Evolutionary conservation across 2,329 filamentous ascomycete genomes (phyloP).

Genomic region (Colletotrichum graminicola): DNA sequence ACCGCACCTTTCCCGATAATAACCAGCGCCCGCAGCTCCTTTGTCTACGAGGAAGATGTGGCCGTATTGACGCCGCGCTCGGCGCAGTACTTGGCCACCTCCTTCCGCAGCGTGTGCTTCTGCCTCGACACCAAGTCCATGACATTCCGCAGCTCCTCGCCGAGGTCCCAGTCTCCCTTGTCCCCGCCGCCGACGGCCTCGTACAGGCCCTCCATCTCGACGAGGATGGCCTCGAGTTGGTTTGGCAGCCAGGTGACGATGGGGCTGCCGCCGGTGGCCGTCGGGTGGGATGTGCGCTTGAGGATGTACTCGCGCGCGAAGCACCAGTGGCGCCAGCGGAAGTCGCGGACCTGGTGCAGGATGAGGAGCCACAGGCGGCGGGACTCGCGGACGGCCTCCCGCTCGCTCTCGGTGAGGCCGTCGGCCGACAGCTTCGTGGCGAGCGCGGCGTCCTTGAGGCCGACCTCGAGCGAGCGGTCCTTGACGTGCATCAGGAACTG

Average conservation of each 20-base stretch:
- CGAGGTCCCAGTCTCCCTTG: conserved; percentile 58
- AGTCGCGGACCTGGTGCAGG: conserved; percentile 82
- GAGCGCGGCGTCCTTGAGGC: conserved; percentile 71
- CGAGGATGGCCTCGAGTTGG: conserved; percentile 80
- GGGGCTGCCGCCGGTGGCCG: conserved; percentile 83
- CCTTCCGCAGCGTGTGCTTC: conserved; percentile 75
- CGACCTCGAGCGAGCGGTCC: conserved; percentile 60
- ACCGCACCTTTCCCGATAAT: neutral
- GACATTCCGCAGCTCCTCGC: conserved; percentile 65
- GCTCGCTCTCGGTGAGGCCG: conserved; percentile 44
- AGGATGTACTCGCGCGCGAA: conserved; percentile 88
- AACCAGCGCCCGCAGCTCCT: conserved; percentile 12
- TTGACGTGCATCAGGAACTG: conserved; percentile 83
- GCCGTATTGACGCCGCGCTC: conserved; percentile 63
- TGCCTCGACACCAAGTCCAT: conserved; percentile 76
- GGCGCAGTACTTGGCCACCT: conserved; percentile 80
- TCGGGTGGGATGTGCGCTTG: conserved; percentile 80
- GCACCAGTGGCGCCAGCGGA: conserved; percentile 88
- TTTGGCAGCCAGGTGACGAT: conserved; percentile 90
- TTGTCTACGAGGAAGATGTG: conserved; percentile 7
- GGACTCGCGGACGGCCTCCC: conserved; percentile 64
- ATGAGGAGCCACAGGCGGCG: conserved; percentile 72
- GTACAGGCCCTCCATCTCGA: conserved; percentile 74
- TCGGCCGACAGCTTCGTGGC: conserved; percentile 43
- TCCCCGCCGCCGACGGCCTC: conserved; percentile 57